Evolutionary conservation across 2,329 filamentous ascomycete genomes (phyloP).

Genomic region (Ophiosphaerella herpotricha): DNA sequence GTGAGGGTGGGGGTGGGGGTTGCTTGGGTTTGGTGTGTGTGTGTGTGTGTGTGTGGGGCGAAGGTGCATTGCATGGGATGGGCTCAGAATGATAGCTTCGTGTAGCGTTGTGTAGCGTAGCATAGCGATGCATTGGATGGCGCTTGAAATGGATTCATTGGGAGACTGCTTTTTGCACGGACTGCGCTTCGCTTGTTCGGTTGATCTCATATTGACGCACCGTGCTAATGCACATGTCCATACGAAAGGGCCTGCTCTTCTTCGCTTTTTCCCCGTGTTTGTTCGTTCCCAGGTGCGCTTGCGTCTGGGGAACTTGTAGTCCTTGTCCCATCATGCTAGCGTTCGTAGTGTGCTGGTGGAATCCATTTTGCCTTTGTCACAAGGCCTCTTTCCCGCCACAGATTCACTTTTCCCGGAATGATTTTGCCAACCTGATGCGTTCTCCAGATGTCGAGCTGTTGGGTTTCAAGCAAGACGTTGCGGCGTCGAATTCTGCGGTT

Average conservation of each 20-base stretch:
- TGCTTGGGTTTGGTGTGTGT: too few species aligned
- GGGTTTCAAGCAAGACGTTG: neutral
- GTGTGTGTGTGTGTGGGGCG: neutral
- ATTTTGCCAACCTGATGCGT: slow-evolving; percentile 21
- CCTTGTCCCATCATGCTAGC: neutral
- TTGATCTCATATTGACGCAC: neutral
- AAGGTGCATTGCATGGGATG: neutral
- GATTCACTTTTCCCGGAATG: slow-evolving; percentile 9
- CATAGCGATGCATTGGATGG: slow-evolving; percentile 5
- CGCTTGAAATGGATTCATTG: neutral
- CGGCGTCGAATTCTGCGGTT: slow-evolving; percentile 10
- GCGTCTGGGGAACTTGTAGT: neutral
- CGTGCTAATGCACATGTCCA: too few species aligned
- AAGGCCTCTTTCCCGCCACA: slow-evolving; percentile 22
- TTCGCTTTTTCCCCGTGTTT: too few species aligned
- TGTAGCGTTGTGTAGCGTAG: slow-evolving; percentile 9
- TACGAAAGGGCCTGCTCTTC: too few species aligned
- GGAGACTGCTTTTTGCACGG: neutral
- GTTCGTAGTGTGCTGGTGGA: neutral
- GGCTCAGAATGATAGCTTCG: slow-evolving; percentile 9
- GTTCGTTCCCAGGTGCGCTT: too few species aligned
- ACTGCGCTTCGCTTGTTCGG: neutral
- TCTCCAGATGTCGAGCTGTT: slow-evolving; percentile 7
- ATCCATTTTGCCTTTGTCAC: slow-evolving; percentile 15
- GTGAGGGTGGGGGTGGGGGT: neutral